Percentiles rank a stretch among this genome's conserved stretches.
These are phyloP conservation scores for Boletellus ananiceps DNA, from an alignment of 768 basidiomycete species.

Conservation along the genomic window DNA sequence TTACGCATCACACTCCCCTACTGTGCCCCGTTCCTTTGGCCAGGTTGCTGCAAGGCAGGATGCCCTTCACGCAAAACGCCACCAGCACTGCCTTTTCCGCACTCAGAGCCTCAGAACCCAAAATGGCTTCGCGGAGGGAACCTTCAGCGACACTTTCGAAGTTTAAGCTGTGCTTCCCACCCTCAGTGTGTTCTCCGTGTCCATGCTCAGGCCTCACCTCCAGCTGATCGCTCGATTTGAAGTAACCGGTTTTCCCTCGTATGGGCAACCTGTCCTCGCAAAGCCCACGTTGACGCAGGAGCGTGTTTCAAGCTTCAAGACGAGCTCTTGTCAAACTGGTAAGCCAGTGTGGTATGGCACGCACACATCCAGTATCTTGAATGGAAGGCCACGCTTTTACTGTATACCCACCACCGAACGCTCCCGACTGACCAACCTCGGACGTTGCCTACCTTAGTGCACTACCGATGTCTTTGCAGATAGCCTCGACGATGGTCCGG, in stretches of 20 bases:
- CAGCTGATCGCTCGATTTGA: not conserved
- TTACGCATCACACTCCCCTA: not conserved
- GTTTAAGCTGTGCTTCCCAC: not conserved
- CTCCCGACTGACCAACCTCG: no score
- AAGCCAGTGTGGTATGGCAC: not conserved
- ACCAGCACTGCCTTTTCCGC: not conserved
- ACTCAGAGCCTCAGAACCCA: not conserved
- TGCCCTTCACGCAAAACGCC: not conserved
- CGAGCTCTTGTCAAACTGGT: conserved; percentile 6
- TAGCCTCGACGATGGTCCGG: no score
- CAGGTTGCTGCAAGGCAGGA: not conserved
- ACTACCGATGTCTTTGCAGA: no score
- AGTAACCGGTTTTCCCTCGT: not conserved
- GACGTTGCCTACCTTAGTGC: no score
- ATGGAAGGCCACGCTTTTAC: not conserved
- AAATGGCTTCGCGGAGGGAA: not conserved
- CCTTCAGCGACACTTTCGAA: not conserved
- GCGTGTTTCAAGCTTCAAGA: conserved; percentile 5
- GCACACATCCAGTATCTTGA: no score
- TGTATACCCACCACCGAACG: not conserved
- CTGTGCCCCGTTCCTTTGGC: not conserved
- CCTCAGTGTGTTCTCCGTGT: not conserved
- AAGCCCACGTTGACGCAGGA: conserved; percentile 19
- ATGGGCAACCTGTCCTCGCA: conserved; percentile 3
- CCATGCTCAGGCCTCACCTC: not conserved